A percentile compares a stretch with the other conserved stretches of the same genome.
Evolutionary conservation across 176 grass and related monocot species (phyloP).

Genomic region (Oryza officinalis): DNA sequence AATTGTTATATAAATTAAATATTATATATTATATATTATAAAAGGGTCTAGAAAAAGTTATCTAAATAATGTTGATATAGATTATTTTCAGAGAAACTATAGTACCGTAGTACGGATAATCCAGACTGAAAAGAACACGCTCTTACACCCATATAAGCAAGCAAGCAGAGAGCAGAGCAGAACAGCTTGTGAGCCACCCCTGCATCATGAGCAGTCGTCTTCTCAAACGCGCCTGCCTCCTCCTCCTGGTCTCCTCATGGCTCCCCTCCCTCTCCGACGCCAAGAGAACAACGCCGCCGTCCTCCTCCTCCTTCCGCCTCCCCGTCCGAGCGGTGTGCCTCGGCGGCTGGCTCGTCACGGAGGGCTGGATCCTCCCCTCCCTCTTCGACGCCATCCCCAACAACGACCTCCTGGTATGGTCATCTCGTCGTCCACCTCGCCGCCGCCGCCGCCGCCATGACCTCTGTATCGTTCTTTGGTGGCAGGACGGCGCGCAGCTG

Average conservation of each 20-base stretch:
- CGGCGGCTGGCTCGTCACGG: conserved; percentile 67
- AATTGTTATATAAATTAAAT: no score
- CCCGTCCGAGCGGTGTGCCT: conserved; percentile 48
- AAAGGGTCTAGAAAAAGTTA: no score
- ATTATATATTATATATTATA: no score
- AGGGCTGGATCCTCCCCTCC: conserved; percentile 67
- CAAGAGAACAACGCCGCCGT: not conserved
- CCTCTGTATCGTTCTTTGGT: not conserved
- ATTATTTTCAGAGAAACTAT: no score
- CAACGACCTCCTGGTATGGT: conserved; percentile 59
- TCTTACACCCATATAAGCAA: no score
- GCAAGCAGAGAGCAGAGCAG: no score
- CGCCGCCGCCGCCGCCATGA: not conserved
- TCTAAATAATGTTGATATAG: no score
- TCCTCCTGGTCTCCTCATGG: not conserved
- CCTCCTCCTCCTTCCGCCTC: not conserved
- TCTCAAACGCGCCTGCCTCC: not conserved
- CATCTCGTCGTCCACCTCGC: not conserved
- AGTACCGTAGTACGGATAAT: no score
- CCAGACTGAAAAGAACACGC: no score
- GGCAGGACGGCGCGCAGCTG: conserved; percentile 65
- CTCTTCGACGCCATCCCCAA: conserved; percentile 74
- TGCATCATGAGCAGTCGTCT: not conserved
- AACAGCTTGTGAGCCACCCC: not conserved
- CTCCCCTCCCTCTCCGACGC: not conserved